Evolutionary conservation across 148 eudicot species (phyloP), one percentile per base, ranked within the genome.

Genomic region (Vaccinium macrocarpon): DNA sequence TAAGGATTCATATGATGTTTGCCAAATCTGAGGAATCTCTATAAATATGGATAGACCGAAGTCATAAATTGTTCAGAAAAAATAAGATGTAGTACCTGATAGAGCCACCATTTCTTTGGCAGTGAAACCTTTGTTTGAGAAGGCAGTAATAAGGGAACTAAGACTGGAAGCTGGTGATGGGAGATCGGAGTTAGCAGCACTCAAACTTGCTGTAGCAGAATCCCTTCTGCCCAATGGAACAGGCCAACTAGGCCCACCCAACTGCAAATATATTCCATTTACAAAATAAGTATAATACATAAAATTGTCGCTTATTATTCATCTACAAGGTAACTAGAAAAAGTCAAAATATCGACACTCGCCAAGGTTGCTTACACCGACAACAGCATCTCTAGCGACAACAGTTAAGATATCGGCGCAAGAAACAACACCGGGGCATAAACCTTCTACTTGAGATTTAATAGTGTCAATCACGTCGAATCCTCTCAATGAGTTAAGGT

Each of bases 361-460:
- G 16, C 23, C 13, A 9, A 13, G 25, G 7, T 8, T 49, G 55
- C 90, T 90, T 82, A 93, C 96, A 52, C 89, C 88, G 18, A 85
- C 90, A n/a, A 87, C 90, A 0, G 92, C 82, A 59, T 93, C 96
- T 78, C 91, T 86, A 0, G 94, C 94, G 18, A 89, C 90, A 66
- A 93, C 90, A 5, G 94, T 87, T 38, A 90, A 35, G 38, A 93
- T 93, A 74, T 93, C 96, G 27, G 96, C 96, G 76, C 96, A 91
- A 16, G 96, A 93, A 23, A 93, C 93, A 15, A 91, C 79, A 14
- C 90, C 90, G 1, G 90, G 88, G 59, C 96, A 93, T 0, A 88
- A 85, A 23, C 25, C 66, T 80, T 93, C 94, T 13, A 92, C 87
- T 19, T 90, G 88, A 15, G 94, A 85, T 78, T 93, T 93, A 13